Evolutionary conservation across 2,329 filamentous ascomycete species (phyloP).

Genomic region (Colletotrichum zoysiae): DNA sequence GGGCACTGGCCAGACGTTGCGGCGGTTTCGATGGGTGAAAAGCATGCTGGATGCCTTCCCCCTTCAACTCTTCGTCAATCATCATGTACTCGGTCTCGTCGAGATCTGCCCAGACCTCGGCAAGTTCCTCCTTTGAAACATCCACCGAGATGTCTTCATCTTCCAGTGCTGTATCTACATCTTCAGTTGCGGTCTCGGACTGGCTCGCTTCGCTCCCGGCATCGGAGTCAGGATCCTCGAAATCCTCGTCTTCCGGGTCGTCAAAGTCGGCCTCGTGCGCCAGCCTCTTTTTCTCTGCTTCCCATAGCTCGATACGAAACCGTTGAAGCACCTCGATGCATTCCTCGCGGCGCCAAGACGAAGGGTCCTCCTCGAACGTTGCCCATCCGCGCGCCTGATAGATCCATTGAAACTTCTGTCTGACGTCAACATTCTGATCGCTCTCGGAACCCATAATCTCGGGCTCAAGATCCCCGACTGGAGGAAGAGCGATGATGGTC

Average conservation of each 20-base stretch:
- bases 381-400: slow-evolving; percentile 9
- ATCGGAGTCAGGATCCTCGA: slow-evolving; percentile 3
- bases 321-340: neutral
- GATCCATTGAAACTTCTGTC: slow-evolving; percentile 8
- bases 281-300: slow-evolving; percentile 2
- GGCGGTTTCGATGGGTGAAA: neutral
- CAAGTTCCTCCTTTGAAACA: slow-evolving; percentile 11
- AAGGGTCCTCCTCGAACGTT: neutral
- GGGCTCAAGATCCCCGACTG: neutral
- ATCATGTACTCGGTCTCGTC: slow-evolving; percentile 8
- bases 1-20: neutral
- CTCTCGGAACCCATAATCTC: slow-evolving; percentile 7
- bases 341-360: slow-evolving; percentile 6
- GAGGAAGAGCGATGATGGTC: slow-evolving; percentile 6
- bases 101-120: slow-evolving; percentile 11
- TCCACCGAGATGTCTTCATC: slow-evolving; percentile 2
- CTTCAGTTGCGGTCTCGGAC: neutral
- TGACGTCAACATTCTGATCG: slow-evolving; percentile 4
- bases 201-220: slow-evolving; percentile 3
- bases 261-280: slow-evolving; percentile 6
- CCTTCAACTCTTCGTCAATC: neutral
- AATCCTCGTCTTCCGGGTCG: slow-evolving; percentile 7
- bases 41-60: neutral
- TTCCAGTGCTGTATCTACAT: slow-evolving; percentile 1
- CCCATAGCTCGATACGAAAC: slow-evolving; percentile 8